Conservation (phyloP, 805 yeast species). For the Henningerozyma blattae region DNA sequence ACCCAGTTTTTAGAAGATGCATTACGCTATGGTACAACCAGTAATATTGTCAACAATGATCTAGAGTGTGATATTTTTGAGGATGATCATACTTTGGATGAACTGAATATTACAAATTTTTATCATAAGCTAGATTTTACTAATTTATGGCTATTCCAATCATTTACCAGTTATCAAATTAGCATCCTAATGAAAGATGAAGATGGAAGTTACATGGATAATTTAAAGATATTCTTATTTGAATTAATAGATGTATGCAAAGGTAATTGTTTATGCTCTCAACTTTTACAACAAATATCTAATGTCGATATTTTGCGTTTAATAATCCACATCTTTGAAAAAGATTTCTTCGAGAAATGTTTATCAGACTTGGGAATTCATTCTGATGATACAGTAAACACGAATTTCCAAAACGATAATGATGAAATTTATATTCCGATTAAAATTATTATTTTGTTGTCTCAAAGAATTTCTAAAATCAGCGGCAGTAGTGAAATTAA, state of each 20-base stretch:
- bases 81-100: conserved; percentile 7
- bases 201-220: not conserved
- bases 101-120: conserved; percentile 3
- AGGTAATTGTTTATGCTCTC: conserved; percentile 17
- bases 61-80: conserved; percentile 2
- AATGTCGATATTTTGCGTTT: conserved; percentile 5
- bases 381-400: not conserved
- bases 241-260: conserved; percentile 11
- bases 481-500: conserved; percentile 1
- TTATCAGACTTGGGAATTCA: conserved; percentile 4
- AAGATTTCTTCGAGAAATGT: conserved; percentile 14
- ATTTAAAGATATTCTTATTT: conserved; percentile 8
- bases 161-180: conserved; percentile 11
- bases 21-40: conserved; percentile 8
- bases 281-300: conserved; percentile 15
- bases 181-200: conserved; percentile 1
- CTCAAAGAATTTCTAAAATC: conserved; percentile 10
- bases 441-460: conserved; percentile 13
- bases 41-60: not conserved
- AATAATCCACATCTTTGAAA: conserved; percentile 14
- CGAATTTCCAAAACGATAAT: too few relatives aligned
- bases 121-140: conserved; percentile 17
- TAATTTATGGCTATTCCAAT: conserved; percentile 23
- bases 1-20: conserved; percentile 9
- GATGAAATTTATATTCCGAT: conserved; percentile 12